Conservation (phyloP, 2,329 filamentous ascomycete genomes). For the Cordyceps tenuipes region DNA sequence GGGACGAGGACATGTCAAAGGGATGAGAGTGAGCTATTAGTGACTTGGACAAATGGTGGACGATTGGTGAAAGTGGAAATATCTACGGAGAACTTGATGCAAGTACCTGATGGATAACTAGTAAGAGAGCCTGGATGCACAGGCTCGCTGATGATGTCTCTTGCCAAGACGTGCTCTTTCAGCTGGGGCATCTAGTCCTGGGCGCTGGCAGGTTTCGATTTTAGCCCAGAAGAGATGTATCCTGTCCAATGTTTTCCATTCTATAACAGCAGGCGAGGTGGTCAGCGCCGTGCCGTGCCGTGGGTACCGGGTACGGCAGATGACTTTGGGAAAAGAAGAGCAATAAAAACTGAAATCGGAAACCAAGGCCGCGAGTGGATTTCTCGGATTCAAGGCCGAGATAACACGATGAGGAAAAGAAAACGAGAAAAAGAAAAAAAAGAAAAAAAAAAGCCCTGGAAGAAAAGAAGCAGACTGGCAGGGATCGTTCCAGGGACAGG, state of each 20-base stretch:
- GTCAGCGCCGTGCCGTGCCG: neutral
- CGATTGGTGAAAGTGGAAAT: too few relatives aligned
- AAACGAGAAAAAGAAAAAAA: neutral
- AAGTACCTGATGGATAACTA: too few relatives aligned
- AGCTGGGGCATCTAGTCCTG: too few relatives aligned
- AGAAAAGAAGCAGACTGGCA: neutral
- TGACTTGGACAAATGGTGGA: too few relatives aligned
- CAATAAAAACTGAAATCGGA: neutral
- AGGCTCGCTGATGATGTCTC: neutral
- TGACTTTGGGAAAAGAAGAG: neutral
- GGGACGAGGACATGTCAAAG: neutral
- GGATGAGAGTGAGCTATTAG: neutral
- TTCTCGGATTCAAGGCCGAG: neutral
- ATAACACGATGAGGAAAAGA: neutral
- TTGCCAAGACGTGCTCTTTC: neutral
- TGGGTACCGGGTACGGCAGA: too few relatives aligned
- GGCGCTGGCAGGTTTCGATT: too few relatives aligned
- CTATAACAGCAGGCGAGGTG: too few relatives aligned
- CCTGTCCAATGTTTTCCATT: neutral
- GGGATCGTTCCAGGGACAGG: neutral
- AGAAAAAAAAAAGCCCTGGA: neutral
- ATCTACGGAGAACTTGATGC: too few relatives aligned
- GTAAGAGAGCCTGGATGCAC: neutral
- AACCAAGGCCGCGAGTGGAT: neutral
- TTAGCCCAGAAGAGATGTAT: neutral